Conservation (phyloP, 768 basidiomycete species). For the Arthromyces matolae region DNA sequence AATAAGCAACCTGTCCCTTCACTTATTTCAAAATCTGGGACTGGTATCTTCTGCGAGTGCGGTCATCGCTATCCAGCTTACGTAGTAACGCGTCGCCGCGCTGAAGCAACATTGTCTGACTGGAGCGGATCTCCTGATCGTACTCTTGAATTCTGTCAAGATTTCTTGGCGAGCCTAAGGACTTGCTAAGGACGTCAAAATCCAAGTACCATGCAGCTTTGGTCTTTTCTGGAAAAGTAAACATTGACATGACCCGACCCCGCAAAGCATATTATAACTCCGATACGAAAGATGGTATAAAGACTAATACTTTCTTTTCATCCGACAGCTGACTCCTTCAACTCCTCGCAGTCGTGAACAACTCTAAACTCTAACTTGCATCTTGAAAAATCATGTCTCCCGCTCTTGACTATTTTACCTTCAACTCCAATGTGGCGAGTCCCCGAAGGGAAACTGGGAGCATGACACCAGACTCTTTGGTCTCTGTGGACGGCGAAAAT, state of each 20-base stretch:
- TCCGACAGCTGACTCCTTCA: too few species aligned
- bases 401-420: constrained; percentile 21
- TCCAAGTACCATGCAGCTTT: constrained; percentile 3
- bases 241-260: not conserved
- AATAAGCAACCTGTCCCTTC: not conserved
- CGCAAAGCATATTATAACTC: not conserved
- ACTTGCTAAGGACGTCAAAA: too few species aligned
- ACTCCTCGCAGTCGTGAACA: too few species aligned
- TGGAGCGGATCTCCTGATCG: too few species aligned
- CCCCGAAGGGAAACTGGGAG: constrained; percentile 6
- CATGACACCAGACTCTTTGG: not conserved
- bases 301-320: not conserved
- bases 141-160: too few species aligned
- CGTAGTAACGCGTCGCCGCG: too few species aligned
- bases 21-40: not conserved
- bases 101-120: too few species aligned
- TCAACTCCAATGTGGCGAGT: constrained; percentile 7
- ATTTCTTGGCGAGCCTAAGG: too few species aligned
- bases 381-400: constrained; percentile 15
- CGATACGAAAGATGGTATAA: not conserved
- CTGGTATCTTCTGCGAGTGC: too few species aligned
- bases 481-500: constrained; percentile 10
- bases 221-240: not conserved
- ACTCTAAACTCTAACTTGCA: not conserved
- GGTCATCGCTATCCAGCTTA: too few species aligned